phyloP scores from a whole-genome alignment of 139 green algal species.

The Coelastrella sp. region DNA sequence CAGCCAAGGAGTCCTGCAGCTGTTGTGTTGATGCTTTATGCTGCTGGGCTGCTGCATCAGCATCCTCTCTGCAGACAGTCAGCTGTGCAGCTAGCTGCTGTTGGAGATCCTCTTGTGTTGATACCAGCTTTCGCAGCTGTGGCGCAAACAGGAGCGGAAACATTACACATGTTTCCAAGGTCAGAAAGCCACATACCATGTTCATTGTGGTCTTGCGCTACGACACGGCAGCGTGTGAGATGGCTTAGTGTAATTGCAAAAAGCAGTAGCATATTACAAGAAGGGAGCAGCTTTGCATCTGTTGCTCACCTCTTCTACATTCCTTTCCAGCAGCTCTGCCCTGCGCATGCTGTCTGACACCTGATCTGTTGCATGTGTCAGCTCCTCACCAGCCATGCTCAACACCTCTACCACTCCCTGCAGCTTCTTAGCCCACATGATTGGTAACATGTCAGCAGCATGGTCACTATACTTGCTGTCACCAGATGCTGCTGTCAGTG shows the following conservation, averaged over 20 bases:
- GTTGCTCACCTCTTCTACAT: constrained; percentile 34
- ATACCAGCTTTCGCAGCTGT: constrained; percentile 35
- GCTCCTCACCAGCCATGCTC: not conserved
- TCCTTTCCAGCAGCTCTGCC: constrained; percentile 19
- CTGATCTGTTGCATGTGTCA: not conserved
- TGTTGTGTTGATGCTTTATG: not conserved
- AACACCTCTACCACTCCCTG: constrained; percentile 20
- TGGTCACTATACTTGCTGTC: not conserved
- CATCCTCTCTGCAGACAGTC: not conserved
- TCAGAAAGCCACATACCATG: too few species aligned
- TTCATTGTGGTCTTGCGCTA: too few species aligned
- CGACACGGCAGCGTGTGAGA: too few species aligned
- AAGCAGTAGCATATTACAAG: too few species aligned
- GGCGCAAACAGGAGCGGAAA: too few species aligned
- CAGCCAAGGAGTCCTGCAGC: not conserved
- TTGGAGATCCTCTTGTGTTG: constrained; percentile 37
- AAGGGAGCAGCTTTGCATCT: too few species aligned
- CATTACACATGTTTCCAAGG: too few species aligned
- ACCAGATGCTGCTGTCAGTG: not conserved
- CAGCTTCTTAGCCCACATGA: constrained; percentile 11
- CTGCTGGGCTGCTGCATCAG: not conserved
- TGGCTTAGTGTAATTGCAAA: too few species aligned
- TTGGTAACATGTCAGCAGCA: not conserved
- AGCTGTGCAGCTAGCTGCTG: constrained; percentile 30
- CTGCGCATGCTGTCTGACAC: not conserved